These are phyloP conservation scores for Termitomyces sp. DNA, from an alignment of 768 basidiomycete genomes.

Conservation along the genomic window DNA sequence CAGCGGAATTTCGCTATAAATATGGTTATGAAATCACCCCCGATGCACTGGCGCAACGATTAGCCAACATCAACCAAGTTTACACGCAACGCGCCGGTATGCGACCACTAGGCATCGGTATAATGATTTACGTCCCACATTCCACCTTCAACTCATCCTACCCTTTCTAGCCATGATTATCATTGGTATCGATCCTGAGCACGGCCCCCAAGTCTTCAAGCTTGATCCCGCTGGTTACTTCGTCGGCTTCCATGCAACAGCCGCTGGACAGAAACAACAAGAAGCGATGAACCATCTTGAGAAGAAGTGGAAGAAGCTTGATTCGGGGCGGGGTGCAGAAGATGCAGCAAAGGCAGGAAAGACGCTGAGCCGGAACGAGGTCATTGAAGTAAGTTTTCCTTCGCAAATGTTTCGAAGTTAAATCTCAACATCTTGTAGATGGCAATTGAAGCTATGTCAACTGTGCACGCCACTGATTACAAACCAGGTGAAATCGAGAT, in stretches of 20 bases:
- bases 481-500: conserved; percentile 96
- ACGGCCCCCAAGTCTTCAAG: conserved; percentile 96
- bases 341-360: conserved; percentile 73
- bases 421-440: conserved; percentile 41
- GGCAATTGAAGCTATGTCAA: conserved; percentile 92
- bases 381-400: conserved; percentile 74
- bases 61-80: conserved; percentile 98
- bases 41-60: conserved; percentile 86
- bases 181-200: conserved; percentile 86
- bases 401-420: neutral
- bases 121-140: conserved; percentile 20
- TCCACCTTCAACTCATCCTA: neutral
- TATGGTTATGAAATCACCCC: conserved; percentile 98
- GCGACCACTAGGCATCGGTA: conserved; percentile 94
- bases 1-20: conserved; percentile 91
- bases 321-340: conserved; percentile 71
- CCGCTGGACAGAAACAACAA: conserved; percentile 95
- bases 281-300: conserved; percentile 98
- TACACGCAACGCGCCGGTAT: conserved; percentile 97
- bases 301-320: conserved; percentile 97
- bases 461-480: conserved; percentile 93
- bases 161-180: conserved; percentile 78
- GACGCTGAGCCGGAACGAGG: conserved; percentile 65
- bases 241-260: conserved; percentile 95
- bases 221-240: conserved; percentile 99